These are phyloP conservation scores for Xylariomycetidae sp. DNA, from an alignment of 2,329 filamentous ascomycete species.

Conservation along the genomic window DNA sequence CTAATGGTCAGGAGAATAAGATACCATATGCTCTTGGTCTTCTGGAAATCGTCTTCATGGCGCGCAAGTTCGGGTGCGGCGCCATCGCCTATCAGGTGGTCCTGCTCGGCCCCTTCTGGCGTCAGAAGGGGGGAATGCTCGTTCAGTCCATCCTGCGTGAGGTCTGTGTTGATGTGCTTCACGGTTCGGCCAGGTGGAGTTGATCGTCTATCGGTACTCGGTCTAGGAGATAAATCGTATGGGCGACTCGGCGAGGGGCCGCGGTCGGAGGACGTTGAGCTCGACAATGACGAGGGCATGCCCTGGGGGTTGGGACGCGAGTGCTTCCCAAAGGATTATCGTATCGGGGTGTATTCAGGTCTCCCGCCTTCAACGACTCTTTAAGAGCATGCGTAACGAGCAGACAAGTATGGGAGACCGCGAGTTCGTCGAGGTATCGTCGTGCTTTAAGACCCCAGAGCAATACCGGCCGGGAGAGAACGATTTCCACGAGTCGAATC, in stretches of 20 bases:
- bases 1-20: slow-evolving; percentile 79
- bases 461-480: too few species aligned
- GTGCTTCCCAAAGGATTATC: too few species aligned
- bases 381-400: too few species aligned
- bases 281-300: slow-evolving; percentile 36
- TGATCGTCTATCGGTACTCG: slow-evolving; percentile 9
- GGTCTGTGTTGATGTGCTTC: slow-evolving; percentile 17
- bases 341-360: too few species aligned
- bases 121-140: slow-evolving; percentile 47
- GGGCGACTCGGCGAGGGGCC: slow-evolving; percentile 23
- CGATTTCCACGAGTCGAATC: too few species aligned
- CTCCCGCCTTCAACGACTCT: too few species aligned
- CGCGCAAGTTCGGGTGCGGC: slow-evolving; percentile 19
- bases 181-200: slow-evolving; percentile 13
- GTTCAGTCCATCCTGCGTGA: slow-evolving; percentile 25
- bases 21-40: slow-evolving; percentile 78
- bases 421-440: too few species aligned
- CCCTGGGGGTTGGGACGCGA: slow-evolving; percentile 3
- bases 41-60: slow-evolving; percentile 43
- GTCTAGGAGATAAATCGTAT: slow-evolving; percentile 13
- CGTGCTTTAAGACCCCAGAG: too few species aligned
- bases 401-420: too few species aligned
- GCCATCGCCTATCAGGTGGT: slow-evolving; percentile 31
- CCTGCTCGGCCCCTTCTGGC: slow-evolving; percentile 29
- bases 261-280: slow-evolving; percentile 14